A percentile compares a stretch with the other conserved stretches of the same genome.
phyloP scores from a whole-genome alignment of 2,329 filamentous ascomycete species.

The Pseudohalonectria lignicola region DNA sequence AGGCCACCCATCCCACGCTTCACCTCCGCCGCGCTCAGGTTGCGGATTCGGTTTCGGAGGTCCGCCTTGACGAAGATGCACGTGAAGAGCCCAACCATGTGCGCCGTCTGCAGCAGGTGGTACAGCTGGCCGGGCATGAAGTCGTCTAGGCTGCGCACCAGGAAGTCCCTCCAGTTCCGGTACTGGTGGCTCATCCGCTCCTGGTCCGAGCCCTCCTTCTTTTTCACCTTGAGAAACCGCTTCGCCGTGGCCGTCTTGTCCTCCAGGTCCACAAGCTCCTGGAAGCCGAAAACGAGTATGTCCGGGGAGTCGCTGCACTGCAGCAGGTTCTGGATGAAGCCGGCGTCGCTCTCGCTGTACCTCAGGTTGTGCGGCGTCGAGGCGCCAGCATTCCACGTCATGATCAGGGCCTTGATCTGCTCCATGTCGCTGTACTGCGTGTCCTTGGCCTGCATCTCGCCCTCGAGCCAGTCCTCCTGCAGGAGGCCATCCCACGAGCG shows the following conservation, averaged over 20 bases:
- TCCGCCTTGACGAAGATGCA: constrained; percentile 87
- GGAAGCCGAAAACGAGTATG: constrained; percentile 91
- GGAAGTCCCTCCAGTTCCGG: constrained; percentile 87
- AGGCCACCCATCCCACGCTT: constrained; percentile 94
- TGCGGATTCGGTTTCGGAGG: constrained; percentile 63
- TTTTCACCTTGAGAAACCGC: constrained; percentile 84
- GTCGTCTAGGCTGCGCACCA: constrained; percentile 73
- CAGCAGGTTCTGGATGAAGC: constrained; percentile 74
- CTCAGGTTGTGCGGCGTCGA: constrained; percentile 77
- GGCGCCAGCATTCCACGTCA: constrained; percentile 98
- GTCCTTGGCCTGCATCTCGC: constrained; percentile 76
- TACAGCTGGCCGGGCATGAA: constrained; percentile 73
- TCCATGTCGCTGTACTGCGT: constrained; percentile 77
- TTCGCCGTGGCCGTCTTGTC: constrained; percentile 98
- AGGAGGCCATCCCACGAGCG: constrained; percentile 87
- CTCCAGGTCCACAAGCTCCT: constrained; percentile 95
- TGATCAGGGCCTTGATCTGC: constrained; percentile 65
- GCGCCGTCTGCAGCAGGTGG: constrained; percentile 75
- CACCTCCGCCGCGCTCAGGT: constrained; percentile 70
- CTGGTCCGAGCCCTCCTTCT: constrained; percentile 68
- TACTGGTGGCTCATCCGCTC: constrained; percentile 97
- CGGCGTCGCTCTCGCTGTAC: constrained; percentile 56
- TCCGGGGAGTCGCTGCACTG: constrained; percentile 71
- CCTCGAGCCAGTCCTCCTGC: constrained; percentile 90
- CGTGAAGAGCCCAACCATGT: constrained; percentile 88